Conservation (phyloP, 805 yeast genomes). For the Nematodospora valgi region DNA sequence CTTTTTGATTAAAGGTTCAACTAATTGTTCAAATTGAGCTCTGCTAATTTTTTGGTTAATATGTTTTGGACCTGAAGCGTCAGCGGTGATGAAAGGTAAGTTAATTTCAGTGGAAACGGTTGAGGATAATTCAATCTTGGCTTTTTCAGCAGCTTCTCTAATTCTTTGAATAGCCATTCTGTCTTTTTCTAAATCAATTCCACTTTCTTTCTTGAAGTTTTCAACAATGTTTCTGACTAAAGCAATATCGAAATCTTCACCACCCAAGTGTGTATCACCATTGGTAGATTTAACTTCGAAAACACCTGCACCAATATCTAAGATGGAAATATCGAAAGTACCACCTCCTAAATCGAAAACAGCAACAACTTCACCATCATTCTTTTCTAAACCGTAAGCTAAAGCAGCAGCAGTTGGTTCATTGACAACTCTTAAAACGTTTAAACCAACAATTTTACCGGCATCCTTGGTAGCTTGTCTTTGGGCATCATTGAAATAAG, state of each 20-base stretch:
- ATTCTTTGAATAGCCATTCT: constrained; percentile 81
- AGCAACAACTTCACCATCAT: constrained; percentile 80
- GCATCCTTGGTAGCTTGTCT: constrained; percentile 96
- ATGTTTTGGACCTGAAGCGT: constrained; percentile 78
- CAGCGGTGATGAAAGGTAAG: constrained; percentile 85
- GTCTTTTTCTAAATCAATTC: constrained; percentile 62
- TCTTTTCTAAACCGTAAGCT: constrained; percentile 89
- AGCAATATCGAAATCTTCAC: constrained; percentile 88
- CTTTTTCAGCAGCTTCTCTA: constrained; percentile 86
- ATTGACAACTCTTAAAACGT: constrained; percentile 84
- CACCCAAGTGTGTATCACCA: constrained; percentile 93
- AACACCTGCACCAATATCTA: constrained; percentile 96
- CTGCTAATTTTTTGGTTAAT: constrained; percentile 67
- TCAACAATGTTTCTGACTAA: constrained; percentile 81
- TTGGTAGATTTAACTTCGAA: constrained; percentile 97
- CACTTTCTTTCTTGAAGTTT: constrained; percentile 71
- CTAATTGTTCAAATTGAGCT: constrained; percentile 63
- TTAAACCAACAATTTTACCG: constrained; percentile 93
- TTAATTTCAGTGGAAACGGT: constrained; percentile 69
- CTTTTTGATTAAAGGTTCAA: constrained; percentile 65
- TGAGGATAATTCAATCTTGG: constrained; percentile 81
- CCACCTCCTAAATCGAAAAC: constrained; percentile 99
- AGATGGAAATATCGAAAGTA: constrained; percentile 94
- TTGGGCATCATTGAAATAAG: constrained; percentile 87
- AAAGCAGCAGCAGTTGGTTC: constrained; percentile 94